These are phyloP conservation scores for Neofusicoccum ribis DNA, from an alignment of 2,329 filamentous ascomycete genomes.

Conservation along the genomic window DNA sequence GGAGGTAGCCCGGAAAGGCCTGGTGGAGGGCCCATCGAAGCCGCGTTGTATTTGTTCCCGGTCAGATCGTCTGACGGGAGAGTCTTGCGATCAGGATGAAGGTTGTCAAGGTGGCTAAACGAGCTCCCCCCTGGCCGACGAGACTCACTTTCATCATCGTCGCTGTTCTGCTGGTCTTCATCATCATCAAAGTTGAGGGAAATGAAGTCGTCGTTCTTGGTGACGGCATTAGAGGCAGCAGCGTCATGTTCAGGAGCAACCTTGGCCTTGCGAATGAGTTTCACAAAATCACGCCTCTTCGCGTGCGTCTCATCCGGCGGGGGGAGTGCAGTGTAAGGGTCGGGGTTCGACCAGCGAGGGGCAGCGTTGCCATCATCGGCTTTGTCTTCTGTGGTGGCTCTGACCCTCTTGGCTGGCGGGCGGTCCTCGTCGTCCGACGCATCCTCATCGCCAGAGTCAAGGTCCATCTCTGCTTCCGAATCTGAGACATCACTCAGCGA, in stretches of 20 bases:
- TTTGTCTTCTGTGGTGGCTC: slow-evolving; percentile 24
- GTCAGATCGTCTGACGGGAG: background rate
- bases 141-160: background rate
- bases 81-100: slow-evolving; percentile 26
- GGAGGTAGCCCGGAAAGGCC: slow-evolving; percentile 1
- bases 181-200: slow-evolving; percentile 72
- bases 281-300: slow-evolving; percentile 85
- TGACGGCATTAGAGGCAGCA: slow-evolving; percentile 52
- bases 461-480: slow-evolving; percentile 37
- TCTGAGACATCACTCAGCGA: slow-evolving; percentile 42
- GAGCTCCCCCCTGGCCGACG: background rate
- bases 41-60: background rate
- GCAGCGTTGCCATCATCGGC: slow-evolving; percentile 34
- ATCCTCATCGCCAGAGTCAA: slow-evolving; percentile 28
- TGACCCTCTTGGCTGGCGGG: slow-evolving; percentile 29
- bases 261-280: slow-evolving; percentile 87
- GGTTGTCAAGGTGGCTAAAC: slow-evolving; percentile 37
- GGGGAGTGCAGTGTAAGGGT: slow-evolving; percentile 86
- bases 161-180: slow-evolving; percentile 36
- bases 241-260: slow-evolving; percentile 59
- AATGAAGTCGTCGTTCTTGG: slow-evolving; percentile 76
- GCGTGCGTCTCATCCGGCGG: slow-evolving; percentile 70
- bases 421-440: slow-evolving; percentile 20
- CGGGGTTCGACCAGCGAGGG: slow-evolving; percentile 93
- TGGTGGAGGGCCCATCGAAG: slow-evolving; percentile 16